phyloP scores from a whole-genome alignment of 2,329 filamentous ascomycete species.

The Talaromyces sp. region DNA sequence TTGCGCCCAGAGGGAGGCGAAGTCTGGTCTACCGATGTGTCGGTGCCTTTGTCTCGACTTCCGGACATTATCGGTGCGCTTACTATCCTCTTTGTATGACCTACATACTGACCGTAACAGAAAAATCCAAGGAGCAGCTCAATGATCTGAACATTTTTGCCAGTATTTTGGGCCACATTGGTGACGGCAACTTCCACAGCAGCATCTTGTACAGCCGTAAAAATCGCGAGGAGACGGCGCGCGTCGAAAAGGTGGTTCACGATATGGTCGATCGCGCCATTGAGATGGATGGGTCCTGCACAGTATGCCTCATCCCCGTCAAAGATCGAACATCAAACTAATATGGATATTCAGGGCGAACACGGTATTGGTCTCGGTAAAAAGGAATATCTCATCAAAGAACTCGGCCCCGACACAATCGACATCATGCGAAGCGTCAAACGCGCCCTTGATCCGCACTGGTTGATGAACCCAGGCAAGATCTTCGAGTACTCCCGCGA shows the following conservation, averaged over 20 bases:
- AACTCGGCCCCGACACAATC: slow-evolving; percentile 76
- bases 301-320: slow-evolving; percentile 39
- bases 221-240: slow-evolving; percentile 65
- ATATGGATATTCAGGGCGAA: slow-evolving; percentile 53
- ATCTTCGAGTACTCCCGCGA: slow-evolving; percentile 64
- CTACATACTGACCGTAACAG: slow-evolving; percentile 41
- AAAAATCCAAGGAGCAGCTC: slow-evolving; percentile 84
- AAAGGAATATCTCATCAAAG: slow-evolving; percentile 72
- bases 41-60: slow-evolving; percentile 58
- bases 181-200: slow-evolving; percentile 92
- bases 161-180: slow-evolving; percentile 83
- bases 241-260: slow-evolving; percentile 76
- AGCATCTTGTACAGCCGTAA: slow-evolving; percentile 81
- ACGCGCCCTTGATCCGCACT: slow-evolving; percentile 73
- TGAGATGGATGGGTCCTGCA: slow-evolving; percentile 92
- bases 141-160: slow-evolving; percentile 81
- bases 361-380: slow-evolving; percentile 84
- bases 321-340: neutral
- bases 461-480: slow-evolving; percentile 90
- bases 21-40: slow-evolving; percentile 60
- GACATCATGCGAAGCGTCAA: slow-evolving; percentile 84
- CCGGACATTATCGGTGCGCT: slow-evolving; percentile 57
- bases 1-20: slow-evolving; percentile 54
- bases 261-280: slow-evolving; percentile 88
- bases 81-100: slow-evolving; percentile 1